These are phyloP conservation scores for Fusarium sp. DNA, from an alignment of 2,329 filamentous ascomycete genomes.

Conservation along the genomic window DNA sequence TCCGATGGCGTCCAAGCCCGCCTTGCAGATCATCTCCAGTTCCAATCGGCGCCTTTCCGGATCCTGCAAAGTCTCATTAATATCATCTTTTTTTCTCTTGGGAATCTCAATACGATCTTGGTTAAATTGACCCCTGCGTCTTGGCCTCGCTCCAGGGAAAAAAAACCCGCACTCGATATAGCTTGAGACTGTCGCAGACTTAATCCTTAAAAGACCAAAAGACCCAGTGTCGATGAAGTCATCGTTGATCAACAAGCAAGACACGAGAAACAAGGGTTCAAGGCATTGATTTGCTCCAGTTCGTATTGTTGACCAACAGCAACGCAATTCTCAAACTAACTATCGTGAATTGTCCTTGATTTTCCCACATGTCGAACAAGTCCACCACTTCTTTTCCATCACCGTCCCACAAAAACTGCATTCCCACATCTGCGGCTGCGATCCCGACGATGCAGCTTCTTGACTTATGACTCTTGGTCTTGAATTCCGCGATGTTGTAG, in stretches of 20 bases:
- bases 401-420: constrained; percentile 61
- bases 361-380: constrained; percentile 61
- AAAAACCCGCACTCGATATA: neutral
- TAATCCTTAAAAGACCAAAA: neutral
- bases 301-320: constrained; percentile 2
- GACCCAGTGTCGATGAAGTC: constrained; percentile 34
- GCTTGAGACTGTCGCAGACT: constrained; percentile 12
- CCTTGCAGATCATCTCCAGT: constrained; percentile 45
- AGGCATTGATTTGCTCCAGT: constrained; percentile 18
- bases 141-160: constrained; percentile 9
- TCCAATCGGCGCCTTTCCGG: constrained; percentile 44
- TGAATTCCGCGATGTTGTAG: neutral
- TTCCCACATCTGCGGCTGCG: constrained; percentile 54
- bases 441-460: constrained; percentile 16
- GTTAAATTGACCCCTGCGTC: constrained; percentile 25
- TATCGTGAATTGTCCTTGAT: constrained; percentile 60
- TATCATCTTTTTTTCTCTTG: constrained; percentile 28
- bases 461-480: constrained; percentile 5
- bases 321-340: constrained; percentile 11
- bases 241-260: constrained; percentile 23
- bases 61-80: constrained; percentile 31
- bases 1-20: constrained; percentile 27
- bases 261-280: constrained; percentile 9
- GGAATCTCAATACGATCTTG: constrained; percentile 35
- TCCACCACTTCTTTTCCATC: constrained; percentile 66